These are phyloP conservation scores for Acer campestre DNA, from an alignment of 345 rosid species.

Conservation along the genomic window DNA sequence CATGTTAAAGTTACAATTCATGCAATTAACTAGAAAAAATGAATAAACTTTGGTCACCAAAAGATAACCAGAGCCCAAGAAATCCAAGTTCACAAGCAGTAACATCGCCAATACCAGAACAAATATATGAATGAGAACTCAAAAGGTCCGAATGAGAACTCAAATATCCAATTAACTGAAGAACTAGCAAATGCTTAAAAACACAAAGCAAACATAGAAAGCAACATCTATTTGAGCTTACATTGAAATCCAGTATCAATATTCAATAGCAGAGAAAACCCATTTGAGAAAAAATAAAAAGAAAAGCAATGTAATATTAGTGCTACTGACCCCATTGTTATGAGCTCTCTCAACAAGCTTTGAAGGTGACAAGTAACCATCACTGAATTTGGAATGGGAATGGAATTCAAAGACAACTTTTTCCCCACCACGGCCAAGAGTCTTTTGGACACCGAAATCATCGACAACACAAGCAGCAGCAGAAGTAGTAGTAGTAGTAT, in stretches of 20 bases:
- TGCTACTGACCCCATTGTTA: slow-evolving; percentile 66
- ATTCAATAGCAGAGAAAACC: too few species aligned
- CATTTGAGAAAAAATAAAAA: too few species aligned
- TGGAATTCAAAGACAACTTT: slow-evolving; percentile 83
- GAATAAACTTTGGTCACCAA: neutral
- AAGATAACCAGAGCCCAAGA: neutral
- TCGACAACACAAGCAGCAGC: slow-evolving; percentile 42
- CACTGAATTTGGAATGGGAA: slow-evolving; percentile 88
- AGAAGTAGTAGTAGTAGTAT: slow-evolving; percentile 19
- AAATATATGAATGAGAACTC: neutral
- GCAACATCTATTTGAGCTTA: too few species aligned
- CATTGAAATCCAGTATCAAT: too few species aligned
- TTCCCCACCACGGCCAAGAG: slow-evolving; percentile 32
- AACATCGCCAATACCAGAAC: neutral
- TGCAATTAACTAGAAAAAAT: neutral
- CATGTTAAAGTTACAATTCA: neutral
- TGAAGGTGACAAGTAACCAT: slow-evolving; percentile 88
- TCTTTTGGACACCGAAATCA: slow-evolving; percentile 62
- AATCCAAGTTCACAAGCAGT: neutral
- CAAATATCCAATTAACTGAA: neutral
- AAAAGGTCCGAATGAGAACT: neutral
- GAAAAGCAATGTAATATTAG: too few species aligned
- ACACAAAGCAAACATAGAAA: neutral
- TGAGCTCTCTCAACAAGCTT: slow-evolving; percentile 93
- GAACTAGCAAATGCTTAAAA: neutral